These are phyloP conservation scores for Kurtzmaniella fragi DNA, from an alignment of 805 yeast species.

Conservation along the genomic window DNA sequence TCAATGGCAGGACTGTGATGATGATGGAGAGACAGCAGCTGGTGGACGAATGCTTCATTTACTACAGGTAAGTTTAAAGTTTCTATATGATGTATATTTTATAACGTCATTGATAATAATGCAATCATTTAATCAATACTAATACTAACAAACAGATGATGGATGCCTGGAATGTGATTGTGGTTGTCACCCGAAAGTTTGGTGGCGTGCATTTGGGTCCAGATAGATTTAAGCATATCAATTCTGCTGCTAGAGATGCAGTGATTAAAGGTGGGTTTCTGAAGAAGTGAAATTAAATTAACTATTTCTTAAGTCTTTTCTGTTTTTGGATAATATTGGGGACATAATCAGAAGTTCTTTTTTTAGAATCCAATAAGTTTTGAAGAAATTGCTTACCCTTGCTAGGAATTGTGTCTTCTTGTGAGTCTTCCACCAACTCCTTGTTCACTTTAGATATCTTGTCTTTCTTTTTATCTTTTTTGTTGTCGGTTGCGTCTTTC, in stretches of 20 bases:
- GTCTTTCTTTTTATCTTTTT: not conserved
- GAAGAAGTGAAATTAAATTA: conserved; percentile 18
- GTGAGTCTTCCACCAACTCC: not conserved
- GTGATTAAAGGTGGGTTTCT: conserved; percentile 59
- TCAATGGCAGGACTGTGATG: conserved; percentile 80
- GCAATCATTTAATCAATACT: not conserved
- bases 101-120: not conserved
- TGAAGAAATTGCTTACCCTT: conserved; percentile 10
- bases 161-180: conserved; percentile 82
- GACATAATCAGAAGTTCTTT: conserved; percentile 7
- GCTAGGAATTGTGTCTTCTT: conserved; percentile 7
- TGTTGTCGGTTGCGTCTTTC: conserved; percentile 4
- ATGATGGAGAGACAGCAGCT: conserved; percentile 96
- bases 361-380: conserved; percentile 6
- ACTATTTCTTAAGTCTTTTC: conserved; percentile 6
- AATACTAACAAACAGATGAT: conserved; percentile 42
- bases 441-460: conserved; percentile 5
- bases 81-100: not conserved
- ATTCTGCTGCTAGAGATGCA: conserved; percentile 83
- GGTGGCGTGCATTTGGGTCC: conserved; percentile 93
- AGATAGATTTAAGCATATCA: conserved; percentile 90
- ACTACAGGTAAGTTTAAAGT: conserved; percentile 46
- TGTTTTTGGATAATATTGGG: conserved; percentile 11
- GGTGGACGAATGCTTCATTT: conserved; percentile 83
- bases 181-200: conserved; percentile 87